Base-by-base conservation (phyloP, 2,329 filamentous ascomycete genomes). In the Drechslerella coelobrocha region DNA sequence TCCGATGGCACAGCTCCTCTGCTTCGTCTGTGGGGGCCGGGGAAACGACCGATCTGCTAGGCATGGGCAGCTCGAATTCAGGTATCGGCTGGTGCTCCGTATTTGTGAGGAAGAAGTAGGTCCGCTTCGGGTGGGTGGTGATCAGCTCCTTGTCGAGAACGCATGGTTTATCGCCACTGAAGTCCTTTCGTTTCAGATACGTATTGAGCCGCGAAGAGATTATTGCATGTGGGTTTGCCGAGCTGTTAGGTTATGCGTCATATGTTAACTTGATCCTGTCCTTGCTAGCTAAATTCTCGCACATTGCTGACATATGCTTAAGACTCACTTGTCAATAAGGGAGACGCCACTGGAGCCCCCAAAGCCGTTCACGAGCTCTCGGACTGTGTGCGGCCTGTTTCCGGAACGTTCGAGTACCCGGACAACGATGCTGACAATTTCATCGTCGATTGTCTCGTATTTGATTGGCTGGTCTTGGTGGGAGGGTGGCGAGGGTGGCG, bases 51-150 rank as follows among this genome's bases (percentile, higher is more conserved):
- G 86, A 81, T 72, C 84, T 83, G 74, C 82, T 82, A 61, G 82
- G 81, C 76, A 81, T 79, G 76, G 84, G 82, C 62, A 83, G 81
- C 56, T 86, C 81, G 45, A 82, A 84, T 73, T 89, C 85, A 1
- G 91, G 91, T 19, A 97, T 86, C 37, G 91, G 86, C 78, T 93
- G 91, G 77, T 89, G 90, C 50, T 90, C 87, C 77, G 85, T 89
- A n/a, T 90, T 96, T 39, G 91, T 96, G 69, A 99, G 85, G 81
- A 92, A 97, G 81, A 95, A 97, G 82, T 96, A 97, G 50, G 95
- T 92, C 79, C 94, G 91, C 78, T 93, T 89, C 19, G 94, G 94
- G 78, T 97, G 93, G 43, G 93, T 89, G 41, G 90, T 88, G 78
- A 97, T 91, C 60, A 97, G 86, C 80, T 96, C 91, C 81, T 97